These are phyloP conservation scores for Aspergillus bombycis DNA, from an alignment of 2,329 filamentous ascomycete genomes.

Conservation along the genomic window DNA sequence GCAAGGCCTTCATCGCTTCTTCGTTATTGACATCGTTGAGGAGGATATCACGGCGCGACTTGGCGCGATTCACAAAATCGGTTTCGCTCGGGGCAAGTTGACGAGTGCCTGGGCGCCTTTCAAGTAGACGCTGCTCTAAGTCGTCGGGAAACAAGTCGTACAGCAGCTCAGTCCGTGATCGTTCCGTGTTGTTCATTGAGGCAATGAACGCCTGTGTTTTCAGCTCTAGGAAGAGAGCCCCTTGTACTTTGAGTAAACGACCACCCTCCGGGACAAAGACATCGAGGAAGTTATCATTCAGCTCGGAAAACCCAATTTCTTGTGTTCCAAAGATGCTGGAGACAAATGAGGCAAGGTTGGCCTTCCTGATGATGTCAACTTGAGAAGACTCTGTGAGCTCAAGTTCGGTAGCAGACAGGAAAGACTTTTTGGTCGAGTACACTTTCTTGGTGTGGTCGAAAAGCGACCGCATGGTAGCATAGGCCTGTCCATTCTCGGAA, in stretches of 20 bases:
- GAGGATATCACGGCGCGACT: slow-evolving; percentile 60
- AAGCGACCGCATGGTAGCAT: slow-evolving; percentile 62
- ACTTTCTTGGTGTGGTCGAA: slow-evolving; percentile 67
- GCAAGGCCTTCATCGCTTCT: slow-evolving; percentile 53
- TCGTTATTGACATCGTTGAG: slow-evolving; percentile 57
- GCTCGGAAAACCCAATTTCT: slow-evolving; percentile 65
- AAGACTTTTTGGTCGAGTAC: slow-evolving; percentile 59
- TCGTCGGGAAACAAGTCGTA: slow-evolving; percentile 63
- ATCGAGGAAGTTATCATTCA: slow-evolving; percentile 66
- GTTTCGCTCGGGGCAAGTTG: slow-evolving; percentile 61
- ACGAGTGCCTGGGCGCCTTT: slow-evolving; percentile 57
- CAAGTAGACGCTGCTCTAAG: slow-evolving; percentile 57
- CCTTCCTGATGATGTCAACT: slow-evolving; percentile 63
- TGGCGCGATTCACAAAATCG: slow-evolving; percentile 61
- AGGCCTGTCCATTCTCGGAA: slow-evolving; percentile 63
- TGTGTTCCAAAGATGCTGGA: slow-evolving; percentile 66
- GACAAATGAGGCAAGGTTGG: slow-evolving; percentile 67
- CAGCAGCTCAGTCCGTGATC: slow-evolving; percentile 58
- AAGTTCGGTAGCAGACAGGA: slow-evolving; percentile 58
- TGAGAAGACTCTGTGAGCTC: slow-evolving; percentile 56
- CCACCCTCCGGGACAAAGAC: slow-evolving; percentile 65
- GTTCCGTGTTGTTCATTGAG: slow-evolving; percentile 60
- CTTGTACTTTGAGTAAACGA: slow-evolving; percentile 62
- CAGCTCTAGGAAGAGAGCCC: slow-evolving; percentile 63
- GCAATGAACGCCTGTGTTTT: slow-evolving; percentile 71